Evolutionary conservation across 345 rosid species (phyloP).

Genomic region (Kandelia obovata): DNA sequence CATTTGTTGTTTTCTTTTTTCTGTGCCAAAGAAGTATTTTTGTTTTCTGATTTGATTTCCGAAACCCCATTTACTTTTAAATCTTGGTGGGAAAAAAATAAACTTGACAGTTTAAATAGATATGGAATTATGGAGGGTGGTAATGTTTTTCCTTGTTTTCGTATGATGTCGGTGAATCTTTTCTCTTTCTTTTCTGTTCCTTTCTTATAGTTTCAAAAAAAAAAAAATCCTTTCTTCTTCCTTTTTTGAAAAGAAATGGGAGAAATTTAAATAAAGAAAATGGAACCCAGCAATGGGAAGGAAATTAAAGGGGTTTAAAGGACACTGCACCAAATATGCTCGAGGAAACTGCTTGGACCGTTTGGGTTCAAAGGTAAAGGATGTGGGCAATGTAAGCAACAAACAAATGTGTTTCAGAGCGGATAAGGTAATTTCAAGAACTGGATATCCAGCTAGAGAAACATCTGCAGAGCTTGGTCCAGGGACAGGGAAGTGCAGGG

Average conservation of each 20-base stretch:
- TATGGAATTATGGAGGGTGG: no score
- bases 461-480: slow-evolving; percentile 34
- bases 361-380: slow-evolving; percentile 13
- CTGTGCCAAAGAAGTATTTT: not conserved
- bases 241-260: not conserved
- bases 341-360: not conserved
- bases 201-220: not conserved
- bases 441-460: slow-evolving; percentile 33
- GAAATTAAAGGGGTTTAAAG: slow-evolving; percentile 10
- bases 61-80: not conserved
- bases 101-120: not conserved
- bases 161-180: not conserved
- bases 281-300: slow-evolving; percentile 18
- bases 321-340: not conserved
- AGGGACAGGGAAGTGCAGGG: slow-evolving; percentile 18
- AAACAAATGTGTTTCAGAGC: slow-evolving; percentile 23
- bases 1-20: not conserved
- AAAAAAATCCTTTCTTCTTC: not conserved
- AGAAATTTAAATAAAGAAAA: not conserved
- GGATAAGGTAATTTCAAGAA: slow-evolving; percentile 31
- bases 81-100: not conserved
- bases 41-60: not conserved
- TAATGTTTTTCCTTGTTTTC: not conserved
- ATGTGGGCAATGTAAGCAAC: slow-evolving; percentile 19
- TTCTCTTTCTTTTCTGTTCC: not conserved